Evolutionary conservation across 345 rosid genomes (phyloP).

Genomic region (Nephelium lappaceum): DNA sequence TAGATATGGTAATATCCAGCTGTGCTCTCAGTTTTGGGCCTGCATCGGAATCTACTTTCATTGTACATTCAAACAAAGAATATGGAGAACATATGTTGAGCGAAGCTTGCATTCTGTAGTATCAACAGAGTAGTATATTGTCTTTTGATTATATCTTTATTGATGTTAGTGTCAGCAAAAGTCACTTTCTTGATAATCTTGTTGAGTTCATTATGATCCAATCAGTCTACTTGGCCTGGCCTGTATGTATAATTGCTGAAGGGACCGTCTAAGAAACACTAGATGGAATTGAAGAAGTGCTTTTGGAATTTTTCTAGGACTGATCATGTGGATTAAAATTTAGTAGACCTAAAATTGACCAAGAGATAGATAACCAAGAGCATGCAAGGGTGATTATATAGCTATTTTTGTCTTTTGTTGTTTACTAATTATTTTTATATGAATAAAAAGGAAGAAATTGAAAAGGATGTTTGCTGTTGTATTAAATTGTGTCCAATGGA

Average conservation of each 20-base stretch:
- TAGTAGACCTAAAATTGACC: not conserved
- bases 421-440: not conserved
- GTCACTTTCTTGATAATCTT: not conserved
- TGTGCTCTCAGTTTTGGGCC: not conserved
- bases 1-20: not conserved
- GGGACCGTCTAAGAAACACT: not conserved
- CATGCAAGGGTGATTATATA: too few relatives aligned
- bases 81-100: not conserved
- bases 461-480: too few relatives aligned
- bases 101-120: not conserved
- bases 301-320: not conserved
- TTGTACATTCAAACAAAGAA: not conserved
- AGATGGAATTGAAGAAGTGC: not conserved
- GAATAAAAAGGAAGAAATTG: too few relatives aligned
- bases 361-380: not conserved
- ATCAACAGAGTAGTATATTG: not conserved
- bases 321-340: not conserved
- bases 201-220: not conserved
- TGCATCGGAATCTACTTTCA: not conserved
- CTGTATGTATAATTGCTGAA: not conserved
- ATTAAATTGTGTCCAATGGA: not conserved
- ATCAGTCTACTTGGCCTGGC: not conserved
- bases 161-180: not conserved
- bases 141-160: not conserved
- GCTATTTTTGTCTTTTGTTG: not conserved